Evolutionary conservation across 2,329 filamentous ascomycete genomes (phyloP), one percentile per base, ranked within the genome.

Genomic region (Tothia fuscella): DNA sequence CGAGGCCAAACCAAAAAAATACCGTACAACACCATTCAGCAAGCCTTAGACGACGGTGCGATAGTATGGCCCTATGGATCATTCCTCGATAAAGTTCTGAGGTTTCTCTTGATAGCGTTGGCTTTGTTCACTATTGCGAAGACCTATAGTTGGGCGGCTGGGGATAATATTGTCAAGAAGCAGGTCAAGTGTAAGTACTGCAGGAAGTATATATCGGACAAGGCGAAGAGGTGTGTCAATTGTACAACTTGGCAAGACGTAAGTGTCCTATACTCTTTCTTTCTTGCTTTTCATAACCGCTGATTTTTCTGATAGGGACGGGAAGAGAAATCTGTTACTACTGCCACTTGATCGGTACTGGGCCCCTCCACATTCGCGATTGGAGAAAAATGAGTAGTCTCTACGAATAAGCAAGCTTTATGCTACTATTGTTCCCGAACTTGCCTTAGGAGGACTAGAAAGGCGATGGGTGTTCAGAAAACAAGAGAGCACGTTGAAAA

Each of bases 141-240:
- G 38, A 32, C 74, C 29, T 85, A 83, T 54, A 74, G 77, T 50
- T 67, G 65, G 47, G 53, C 76, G 9, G 75, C 72, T 10, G 66
- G 70, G 9, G 79, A 84, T 40, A 72, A 75, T 12, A 79, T 85
- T 48, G 80, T 85, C 56, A 84, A 83, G 63, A 75, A 72, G 49
- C 75, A 72, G 20, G 67, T 77, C 40, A 80, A 76, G 58, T 86
- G 80, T 61, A 71, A 65, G 52, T 85, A 80, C 52, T 82, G 79
- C 54, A 65, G 70, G 46, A 76, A 78, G 57, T 63, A 57, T 19
- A 75, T 82, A 44, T 78, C 71, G 50, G 70, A 74, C 39, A 77
- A 78, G 69, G 78, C 77, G 43, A 51, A 64, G 46, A 62, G 72
- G 5, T 76, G 72, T 53, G 56, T 72, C 3, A 71, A 74, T 49